Percentiles rank a stretch among this genome's conserved stretches.
These are phyloP conservation scores for Suillus subluteus DNA, from an alignment of 768 basidiomycete species.

Conservation along the genomic window DNA sequence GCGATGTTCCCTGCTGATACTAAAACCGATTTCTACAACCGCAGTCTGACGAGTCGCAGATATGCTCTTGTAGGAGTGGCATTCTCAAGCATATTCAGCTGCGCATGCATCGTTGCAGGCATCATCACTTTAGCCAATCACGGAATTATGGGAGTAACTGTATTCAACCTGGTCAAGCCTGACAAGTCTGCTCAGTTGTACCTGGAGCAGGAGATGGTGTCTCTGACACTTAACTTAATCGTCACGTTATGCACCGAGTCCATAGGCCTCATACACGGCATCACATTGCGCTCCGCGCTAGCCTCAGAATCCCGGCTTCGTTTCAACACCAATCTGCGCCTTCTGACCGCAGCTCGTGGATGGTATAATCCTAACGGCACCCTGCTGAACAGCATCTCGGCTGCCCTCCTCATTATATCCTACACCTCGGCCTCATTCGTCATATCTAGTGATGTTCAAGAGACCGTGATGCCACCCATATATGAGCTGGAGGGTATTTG, in stretches of 20 bases:
- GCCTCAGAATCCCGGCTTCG: slow-evolving; percentile 28
- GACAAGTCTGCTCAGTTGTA: too few relatives aligned
- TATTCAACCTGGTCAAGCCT: too few relatives aligned
- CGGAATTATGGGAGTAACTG: background rate
- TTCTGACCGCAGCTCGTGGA: slow-evolving; percentile 26
- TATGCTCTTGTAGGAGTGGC: background rate
- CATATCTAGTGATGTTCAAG: too few relatives aligned
- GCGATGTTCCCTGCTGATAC: background rate
- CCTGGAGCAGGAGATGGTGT: slow-evolving; percentile 24
- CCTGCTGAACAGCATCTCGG: slow-evolving; percentile 24
- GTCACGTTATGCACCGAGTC: slow-evolving; percentile 33
- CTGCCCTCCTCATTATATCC: slow-evolving; percentile 32
- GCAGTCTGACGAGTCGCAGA: background rate
- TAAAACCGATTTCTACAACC: background rate
- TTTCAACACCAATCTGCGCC: slow-evolving; percentile 35
- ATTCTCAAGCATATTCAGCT: background rate
- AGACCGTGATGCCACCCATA: too few relatives aligned
- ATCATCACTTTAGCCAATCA: background rate
- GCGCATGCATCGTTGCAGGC: background rate
- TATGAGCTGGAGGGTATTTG: too few relatives aligned
- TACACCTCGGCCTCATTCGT: slow-evolving; percentile 32
- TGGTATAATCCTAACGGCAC: slow-evolving; percentile 28
- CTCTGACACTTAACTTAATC: slow-evolving; percentile 28
- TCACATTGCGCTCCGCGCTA: slow-evolving; percentile 31
- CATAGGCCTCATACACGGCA: slow-evolving; percentile 30